Evolutionary conservation across 164 flowering plant genomes (phyloP), one percentile per base, ranked within the genome.

Genomic region (Liquidambar formosana): DNA sequence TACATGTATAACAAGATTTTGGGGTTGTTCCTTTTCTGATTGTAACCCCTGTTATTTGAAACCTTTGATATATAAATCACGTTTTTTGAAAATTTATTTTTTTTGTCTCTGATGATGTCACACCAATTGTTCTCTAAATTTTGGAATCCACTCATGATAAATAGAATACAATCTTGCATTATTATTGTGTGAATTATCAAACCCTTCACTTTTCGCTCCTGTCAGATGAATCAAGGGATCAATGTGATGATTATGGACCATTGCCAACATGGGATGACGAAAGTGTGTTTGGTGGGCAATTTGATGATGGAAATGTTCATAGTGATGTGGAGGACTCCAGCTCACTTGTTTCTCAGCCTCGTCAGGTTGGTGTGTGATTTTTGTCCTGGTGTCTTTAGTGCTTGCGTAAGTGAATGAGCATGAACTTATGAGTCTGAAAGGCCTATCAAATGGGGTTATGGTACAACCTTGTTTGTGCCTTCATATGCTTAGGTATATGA

Each of bases 311-410:
- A 70, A 63, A 74, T 83, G 84, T 45, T 57, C 81, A 78, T 57
- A 86, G 90, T 78, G 95, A 92, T 73, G 75, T 76, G 38, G 97
- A 92, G 51, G 95, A 86, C 51, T 67, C 81, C 1, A 76, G 38
- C 71, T 74, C 69, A 1, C 88, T 92, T 74, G 92, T 94, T 66
- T 81, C 93, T 80, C 93, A 88, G 67, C 98, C 95, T 63, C 97
- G 96, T 15, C 95, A 90, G 97, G 98, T 94, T 70, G 25, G 80
- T 78, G 56, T 61, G 14, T 19, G 44, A 16, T 49, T 44, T 22
- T 14, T 8, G 16, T 38, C 10, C 18, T 53, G 15, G 9, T 23
- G 3, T 49, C 9, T 28, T 51, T 18, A 8, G 1, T 27, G 57
- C 56, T 53, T 53, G 51, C 43, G 22, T 47, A 43, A n/a, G 6